Evolutionary conservation across 805 yeast genomes (phyloP), one percentile per base, ranked within the genome.

Genomic region (Candida vaughaniae): DNA sequence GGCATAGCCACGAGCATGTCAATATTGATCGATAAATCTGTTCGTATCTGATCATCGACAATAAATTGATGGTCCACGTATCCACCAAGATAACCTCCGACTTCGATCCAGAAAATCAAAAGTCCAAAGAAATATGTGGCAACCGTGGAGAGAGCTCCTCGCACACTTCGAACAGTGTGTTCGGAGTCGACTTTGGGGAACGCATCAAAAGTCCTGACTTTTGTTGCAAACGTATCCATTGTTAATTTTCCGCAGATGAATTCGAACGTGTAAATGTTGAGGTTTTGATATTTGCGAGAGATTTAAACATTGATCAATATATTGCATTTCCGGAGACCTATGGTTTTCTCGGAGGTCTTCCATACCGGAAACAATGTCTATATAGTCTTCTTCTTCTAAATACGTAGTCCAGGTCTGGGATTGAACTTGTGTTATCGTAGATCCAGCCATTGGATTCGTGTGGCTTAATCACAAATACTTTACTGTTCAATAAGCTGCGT

Each of bases 51-150:
- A 23, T 71, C 68, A 51, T 86, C 95, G 4, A 93, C 95, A 3
- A 72, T 66, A 57, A 86, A 93, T 48, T 82, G 85, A 47, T 82
- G 85, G 50, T 82, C 88, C 6, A 84, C 74, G 39, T 73, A 73
- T 2, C 97, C 97, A 37, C 93, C 95, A 39, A 90, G 67, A 55
- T 73, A 86, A 10, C 85, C 82, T 6, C 97, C 95, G 19, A 89
- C 62, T 55, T 90, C 95, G 10, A 86, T 77, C 86, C 95, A 91
- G 5, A 86, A 59, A 25, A 90, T 66, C 52, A 88, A 77, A 11
- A 87, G 51, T 12, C 85, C 74, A 40, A 75, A 69, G 17, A 83
- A 46, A n/a, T 74, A 68, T 11, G 89, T 79, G 32, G 83, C 29
- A 3, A 87, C 47, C 0, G 95, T 81, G 11, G 89, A 77, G 12